A percentile compares a stretch with the other conserved stretches of the same genome.
phyloP scores from a whole-genome alignment of 2,329 filamentous ascomycete genomes.

The Diplodia intermedia region DNA sequence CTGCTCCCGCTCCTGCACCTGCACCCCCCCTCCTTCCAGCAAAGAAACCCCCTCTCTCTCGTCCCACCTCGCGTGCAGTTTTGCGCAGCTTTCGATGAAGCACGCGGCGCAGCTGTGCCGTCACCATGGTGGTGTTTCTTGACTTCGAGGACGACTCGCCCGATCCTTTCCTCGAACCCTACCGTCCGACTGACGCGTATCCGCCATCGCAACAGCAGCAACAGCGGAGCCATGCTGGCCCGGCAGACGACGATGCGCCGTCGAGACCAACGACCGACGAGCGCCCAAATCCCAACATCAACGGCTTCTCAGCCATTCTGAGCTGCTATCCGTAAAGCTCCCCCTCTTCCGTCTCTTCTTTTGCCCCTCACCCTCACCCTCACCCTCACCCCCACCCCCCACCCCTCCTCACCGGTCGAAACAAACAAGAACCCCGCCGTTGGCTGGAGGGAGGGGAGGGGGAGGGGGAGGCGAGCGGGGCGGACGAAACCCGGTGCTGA shows the following conservation, averaged over 20 bases:
- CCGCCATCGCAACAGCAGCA: conserved; percentile 41
- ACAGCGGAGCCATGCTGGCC: conserved; percentile 37
- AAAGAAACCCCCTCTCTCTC: conserved; percentile 2
- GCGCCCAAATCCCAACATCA: conserved; percentile 61
- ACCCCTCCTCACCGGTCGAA: conserved; percentile 28
- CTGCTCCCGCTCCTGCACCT: too few species aligned
- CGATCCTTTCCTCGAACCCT: conserved; percentile 38
- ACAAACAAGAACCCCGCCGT: too few species aligned
- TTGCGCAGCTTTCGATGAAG: conserved; percentile 31
- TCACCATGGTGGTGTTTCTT: conserved; percentile 54
- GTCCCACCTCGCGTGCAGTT: neutral
- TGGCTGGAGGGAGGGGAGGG: neutral
- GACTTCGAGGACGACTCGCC: conserved; percentile 51
- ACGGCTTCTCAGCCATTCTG: conserved; percentile 67
- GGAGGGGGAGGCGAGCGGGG: too few species aligned
- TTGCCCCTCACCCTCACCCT: conserved; percentile 29
- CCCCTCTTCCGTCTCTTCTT: conserved; percentile 33
- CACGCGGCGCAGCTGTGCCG: conserved; percentile 11
- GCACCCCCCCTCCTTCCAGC: neutral
- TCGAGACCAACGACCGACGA: conserved; percentile 36
- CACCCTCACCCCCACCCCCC: too few species aligned
- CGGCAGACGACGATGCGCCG: conserved; percentile 25
- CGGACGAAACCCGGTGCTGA: too few species aligned
- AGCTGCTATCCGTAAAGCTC: conserved; percentile 71
- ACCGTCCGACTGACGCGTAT: conserved; percentile 31